These are phyloP conservation scores for Debaryomyces maramus DNA, from an alignment of 805 yeast species.

Conservation along the genomic window DNA sequence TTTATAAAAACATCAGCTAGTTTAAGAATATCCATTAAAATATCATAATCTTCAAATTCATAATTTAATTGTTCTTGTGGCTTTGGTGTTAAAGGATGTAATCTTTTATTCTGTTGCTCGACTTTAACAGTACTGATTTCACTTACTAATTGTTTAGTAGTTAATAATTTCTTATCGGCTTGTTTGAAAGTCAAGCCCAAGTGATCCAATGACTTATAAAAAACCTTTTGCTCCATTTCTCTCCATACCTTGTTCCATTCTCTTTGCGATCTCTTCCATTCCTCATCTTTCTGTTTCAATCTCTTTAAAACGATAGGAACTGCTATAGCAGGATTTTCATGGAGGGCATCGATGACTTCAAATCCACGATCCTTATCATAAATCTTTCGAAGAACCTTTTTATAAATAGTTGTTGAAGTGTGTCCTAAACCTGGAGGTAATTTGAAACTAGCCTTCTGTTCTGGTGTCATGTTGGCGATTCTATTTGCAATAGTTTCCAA, in stretches of 20 bases:
- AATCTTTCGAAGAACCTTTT: constrained; percentile 86
- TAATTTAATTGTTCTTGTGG: constrained; percentile 76
- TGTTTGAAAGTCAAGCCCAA: constrained; percentile 95
- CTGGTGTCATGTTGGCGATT: constrained; percentile 87
- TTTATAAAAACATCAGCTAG: constrained; percentile 66
- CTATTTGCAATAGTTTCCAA: constrained; percentile 93
- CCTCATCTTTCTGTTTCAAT: constrained; percentile 96
- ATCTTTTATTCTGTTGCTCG: constrained; percentile 83
- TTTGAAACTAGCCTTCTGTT: constrained; percentile 82
- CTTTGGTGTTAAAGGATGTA: constrained; percentile 82
- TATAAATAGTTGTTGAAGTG: constrained; percentile 86
- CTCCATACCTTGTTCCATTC: constrained; percentile 99
- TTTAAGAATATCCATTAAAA: constrained; percentile 71
- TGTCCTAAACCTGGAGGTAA: constrained; percentile 94
- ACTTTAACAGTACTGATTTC: constrained; percentile 91
- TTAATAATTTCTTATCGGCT: constrained; percentile 87
- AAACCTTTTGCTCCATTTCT: constrained; percentile 93
- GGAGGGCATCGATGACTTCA: constrained; percentile 93
- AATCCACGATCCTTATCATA: constrained; percentile 94
- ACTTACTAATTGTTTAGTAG: constrained; percentile 85
- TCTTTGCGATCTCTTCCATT: constrained; percentile 96
- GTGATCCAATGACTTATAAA: constrained; percentile 91
- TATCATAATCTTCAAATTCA: constrained; percentile 60
- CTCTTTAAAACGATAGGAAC: constrained; percentile 91
- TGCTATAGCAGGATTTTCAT: constrained; percentile 92